These are phyloP conservation scores for Colletotrichum tabaci DNA, from an alignment of 2,329 filamentous ascomycete genomes.

Conservation along the genomic window DNA sequence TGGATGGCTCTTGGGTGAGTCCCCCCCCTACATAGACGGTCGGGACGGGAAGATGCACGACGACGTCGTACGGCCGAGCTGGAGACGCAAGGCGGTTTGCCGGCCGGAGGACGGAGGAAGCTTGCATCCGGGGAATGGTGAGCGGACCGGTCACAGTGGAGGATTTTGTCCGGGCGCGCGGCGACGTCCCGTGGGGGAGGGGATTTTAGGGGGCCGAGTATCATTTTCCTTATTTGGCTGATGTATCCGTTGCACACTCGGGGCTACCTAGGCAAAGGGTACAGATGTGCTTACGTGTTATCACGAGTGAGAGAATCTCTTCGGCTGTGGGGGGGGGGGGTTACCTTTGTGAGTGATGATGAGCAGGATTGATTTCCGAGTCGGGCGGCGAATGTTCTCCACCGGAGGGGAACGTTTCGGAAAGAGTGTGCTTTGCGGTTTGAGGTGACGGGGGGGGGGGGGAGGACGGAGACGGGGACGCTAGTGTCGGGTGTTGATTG, in stretches of 20 bases:
- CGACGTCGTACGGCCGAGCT: not conserved
- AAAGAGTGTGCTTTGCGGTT: not conserved
- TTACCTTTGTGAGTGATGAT: no score
- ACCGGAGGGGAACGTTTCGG: not conserved
- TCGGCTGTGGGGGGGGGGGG: not conserved
- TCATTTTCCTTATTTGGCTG: not conserved
- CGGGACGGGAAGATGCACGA: not conserved
- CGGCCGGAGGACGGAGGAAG: not conserved
- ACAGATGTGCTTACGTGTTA: not conserved
- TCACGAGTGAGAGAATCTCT: not conserved
- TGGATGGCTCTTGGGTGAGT: not conserved
- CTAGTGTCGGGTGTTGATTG: slow-evolving; percentile 1
- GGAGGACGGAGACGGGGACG: not conserved
- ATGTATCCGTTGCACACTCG: not conserved
- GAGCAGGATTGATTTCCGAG: no score
- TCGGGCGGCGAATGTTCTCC: not conserved
- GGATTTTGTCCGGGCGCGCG: no score
- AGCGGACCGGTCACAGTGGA: not conserved
- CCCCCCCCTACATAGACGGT: not conserved
- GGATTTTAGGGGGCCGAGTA: not conserved
- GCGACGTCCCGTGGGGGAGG: not conserved
- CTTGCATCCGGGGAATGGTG: not conserved
- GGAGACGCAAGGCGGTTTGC: not conserved
- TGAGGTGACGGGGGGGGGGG: not conserved
- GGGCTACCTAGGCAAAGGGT: no score